phyloP scores from a whole-genome alignment of 164 flowering plant genomes.

The Macadamia integrifolia region DNA sequence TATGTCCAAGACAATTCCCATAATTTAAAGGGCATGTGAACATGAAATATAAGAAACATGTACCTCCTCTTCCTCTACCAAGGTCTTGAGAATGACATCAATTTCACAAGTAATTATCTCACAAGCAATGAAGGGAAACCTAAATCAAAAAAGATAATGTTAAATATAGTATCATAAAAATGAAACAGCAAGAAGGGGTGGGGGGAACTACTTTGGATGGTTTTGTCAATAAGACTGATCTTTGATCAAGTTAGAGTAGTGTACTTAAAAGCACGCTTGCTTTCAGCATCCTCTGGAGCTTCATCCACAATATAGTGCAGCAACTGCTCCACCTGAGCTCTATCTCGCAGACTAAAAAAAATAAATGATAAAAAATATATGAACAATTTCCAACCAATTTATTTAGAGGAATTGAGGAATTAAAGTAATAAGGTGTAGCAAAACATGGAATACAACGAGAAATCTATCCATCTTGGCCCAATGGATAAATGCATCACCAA shows the following conservation, averaged over 20 bases:
- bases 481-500: too few species aligned
- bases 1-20: neutral
- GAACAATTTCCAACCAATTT: too few species aligned
- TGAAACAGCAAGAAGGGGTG: neutral
- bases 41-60: neutral
- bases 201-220: too few species aligned
- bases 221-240: neutral
- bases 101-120: constrained; percentile 96
- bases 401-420: too few species aligned
- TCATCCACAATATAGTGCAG: constrained; percentile 73
- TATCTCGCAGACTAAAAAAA: constrained; percentile 64
- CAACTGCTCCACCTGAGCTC: constrained; percentile 85
- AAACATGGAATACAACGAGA: too few species aligned
- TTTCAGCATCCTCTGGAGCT: constrained; percentile 79
- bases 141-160: constrained; percentile 18
- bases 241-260: constrained; percentile 3
- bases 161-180: neutral
- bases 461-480: too few species aligned
- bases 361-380: too few species aligned
- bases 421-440: too few species aligned
- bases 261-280: constrained; percentile 83
- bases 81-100: constrained; percentile 83
- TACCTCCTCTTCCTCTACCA: constrained; percentile 97
- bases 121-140: constrained; percentile 95
- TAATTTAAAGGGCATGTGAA: neutral